Evolutionary conservation across 1,284 basidiomycete genomes (phyloP), one percentile per base, ranked within the genome.

Genomic region (Apiotrichum mycotoxinovorans): DNA sequence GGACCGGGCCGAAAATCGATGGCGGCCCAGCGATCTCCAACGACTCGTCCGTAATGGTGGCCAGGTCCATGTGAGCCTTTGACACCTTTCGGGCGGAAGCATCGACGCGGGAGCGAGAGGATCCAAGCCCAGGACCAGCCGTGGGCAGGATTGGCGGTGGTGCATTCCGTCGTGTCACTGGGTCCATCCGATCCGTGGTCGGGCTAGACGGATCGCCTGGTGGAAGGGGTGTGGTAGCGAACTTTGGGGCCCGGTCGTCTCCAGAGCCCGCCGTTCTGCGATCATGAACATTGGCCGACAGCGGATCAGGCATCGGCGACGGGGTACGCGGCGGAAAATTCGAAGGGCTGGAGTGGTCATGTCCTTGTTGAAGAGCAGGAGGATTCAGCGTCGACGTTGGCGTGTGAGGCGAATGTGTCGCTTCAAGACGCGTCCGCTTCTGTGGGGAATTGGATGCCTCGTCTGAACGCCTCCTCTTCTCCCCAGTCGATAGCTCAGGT

Each of bases 51-150:
- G 66, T 68, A 25, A 69, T 66, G 1, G 62, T 66, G 1, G 62
- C 57, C 17, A 68, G 41, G 15, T 69, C 69, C 46, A 64, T 57
- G 41, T 68, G 68, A 4, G 68, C 66, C 27, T 65, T 56, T 1
- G 65, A 66, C 0, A 65, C 62, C 10, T 60, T 59, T n/a, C 64
- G 50, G 2, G 59, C 60, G 18, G 58, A 47, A 7, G 48, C 48
- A 11, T 58, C 49, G 5, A 33, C 9, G 3, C 38, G 50, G 17
- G 40, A 34, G 8, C 34, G 48, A 9, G 37, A 23, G 18, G 23
- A 27, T 52, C 33, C 14, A 26, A 43, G 26, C 20, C 42, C 42
- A 9, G 10, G 51, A 33, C 9, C 64, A 51, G 27, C 61, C 14
- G 63, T 58, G 11, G 62, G 65, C 9, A 64, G 45, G 23, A 56